A percentile compares a stretch with the other conserved stretches of the same genome.
Evolutionary conservation across 805 yeast genomes (phyloP).

Genomic region (Candida maltosa): DNA sequence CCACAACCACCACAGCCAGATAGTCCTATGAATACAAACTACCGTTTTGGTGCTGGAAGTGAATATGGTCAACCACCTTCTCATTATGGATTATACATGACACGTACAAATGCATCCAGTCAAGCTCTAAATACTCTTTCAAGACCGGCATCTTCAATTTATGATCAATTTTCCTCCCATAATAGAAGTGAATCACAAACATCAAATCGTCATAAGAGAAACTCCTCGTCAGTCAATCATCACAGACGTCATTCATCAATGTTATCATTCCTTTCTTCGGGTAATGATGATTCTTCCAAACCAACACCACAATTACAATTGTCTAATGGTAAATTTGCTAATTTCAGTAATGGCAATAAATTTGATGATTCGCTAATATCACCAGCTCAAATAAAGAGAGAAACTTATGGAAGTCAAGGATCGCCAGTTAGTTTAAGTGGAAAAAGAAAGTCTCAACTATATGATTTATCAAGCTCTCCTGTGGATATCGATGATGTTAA

Average conservation of each 20-base stretch:
- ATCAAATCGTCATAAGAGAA: slow-evolving; percentile 23
- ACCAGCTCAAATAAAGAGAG: slow-evolving; percentile 23
- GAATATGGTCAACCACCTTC: slow-evolving; percentile 6
- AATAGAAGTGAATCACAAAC: slow-evolving; percentile 43
- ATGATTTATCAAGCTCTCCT: slow-evolving; percentile 1
- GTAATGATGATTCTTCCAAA: slow-evolving; percentile 4
- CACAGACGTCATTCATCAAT: slow-evolving; percentile 64
- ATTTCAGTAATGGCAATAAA: too few relatives aligned
- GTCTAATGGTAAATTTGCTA: too few relatives aligned
- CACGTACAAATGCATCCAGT: slow-evolving; percentile 21
- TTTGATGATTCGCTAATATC: slow-evolving; percentile 14
- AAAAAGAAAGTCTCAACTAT: background rate
- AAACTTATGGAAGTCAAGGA: slow-evolving; percentile 1
- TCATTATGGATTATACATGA: slow-evolving; percentile 12
- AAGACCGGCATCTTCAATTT: slow-evolving; percentile 51
- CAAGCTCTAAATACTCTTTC: slow-evolving; percentile 16
- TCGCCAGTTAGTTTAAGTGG: too few relatives aligned
- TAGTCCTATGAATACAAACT: slow-evolving; percentile 22
- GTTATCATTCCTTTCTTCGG: slow-evolving; percentile 45
- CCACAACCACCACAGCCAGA: slow-evolving; percentile 58
- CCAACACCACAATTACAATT: background rate
- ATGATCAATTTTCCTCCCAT: slow-evolving; percentile 41
- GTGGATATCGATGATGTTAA: slow-evolving; percentile 30
- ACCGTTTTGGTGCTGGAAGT: slow-evolving; percentile 28
- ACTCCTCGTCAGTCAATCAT: slow-evolving; percentile 23